Conservation (phyloP, 106 monocot species). For the Dendrobium catenatum region DNA sequence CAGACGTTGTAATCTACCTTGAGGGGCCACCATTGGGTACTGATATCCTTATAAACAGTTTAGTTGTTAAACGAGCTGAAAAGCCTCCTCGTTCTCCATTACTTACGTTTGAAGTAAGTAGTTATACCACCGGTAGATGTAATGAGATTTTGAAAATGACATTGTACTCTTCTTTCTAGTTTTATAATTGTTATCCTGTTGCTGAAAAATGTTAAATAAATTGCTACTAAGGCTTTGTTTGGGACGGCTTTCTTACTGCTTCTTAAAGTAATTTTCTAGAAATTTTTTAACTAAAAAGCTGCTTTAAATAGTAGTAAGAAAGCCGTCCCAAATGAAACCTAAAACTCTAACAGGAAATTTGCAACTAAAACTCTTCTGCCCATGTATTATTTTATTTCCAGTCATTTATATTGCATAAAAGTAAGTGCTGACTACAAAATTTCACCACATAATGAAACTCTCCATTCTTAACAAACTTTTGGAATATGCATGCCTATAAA, state of each 20-base stretch:
- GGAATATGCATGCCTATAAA: not conserved
- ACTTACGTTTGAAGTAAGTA: constrained; percentile 25
- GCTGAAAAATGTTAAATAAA: not conserved
- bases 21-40: constrained; percentile 83
- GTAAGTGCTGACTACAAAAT: not conserved
- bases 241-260: too few species aligned
- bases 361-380: not conserved
- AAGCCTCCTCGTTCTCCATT: constrained; percentile 37
- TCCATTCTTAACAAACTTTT: not conserved
- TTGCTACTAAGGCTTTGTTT: not conserved
- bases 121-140: not conserved
- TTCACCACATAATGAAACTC: not conserved
- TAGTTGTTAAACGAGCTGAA: constrained; percentile 72
- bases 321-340: too few species aligned
- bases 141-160: constrained; percentile 4
- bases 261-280: too few species aligned
- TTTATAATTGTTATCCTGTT: not conserved
- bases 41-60: constrained; percentile 68
- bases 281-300: too few species aligned
- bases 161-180: not conserved
- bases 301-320: too few species aligned
- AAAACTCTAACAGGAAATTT: not conserved
- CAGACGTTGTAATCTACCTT: constrained; percentile 64
- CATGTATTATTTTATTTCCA: not conserved
- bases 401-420: not conserved